Evolutionary conservation across 768 basidiomycete species (phyloP).

Genomic region (Xanthoconium purpureum): DNA sequence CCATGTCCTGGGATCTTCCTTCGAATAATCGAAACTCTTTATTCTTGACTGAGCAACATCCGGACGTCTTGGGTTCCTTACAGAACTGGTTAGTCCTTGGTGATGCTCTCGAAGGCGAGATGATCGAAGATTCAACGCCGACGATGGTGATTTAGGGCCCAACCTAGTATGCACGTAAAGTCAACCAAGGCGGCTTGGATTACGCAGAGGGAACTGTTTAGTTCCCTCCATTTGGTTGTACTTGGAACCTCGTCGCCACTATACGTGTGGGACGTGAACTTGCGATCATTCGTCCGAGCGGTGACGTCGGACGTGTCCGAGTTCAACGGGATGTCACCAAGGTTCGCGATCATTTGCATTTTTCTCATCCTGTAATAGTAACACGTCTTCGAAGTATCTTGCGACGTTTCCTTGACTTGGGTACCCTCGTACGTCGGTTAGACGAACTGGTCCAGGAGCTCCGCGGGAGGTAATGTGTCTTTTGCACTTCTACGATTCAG

Average conservation of each 20-base stretch:
- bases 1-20: conserved; percentile 59
- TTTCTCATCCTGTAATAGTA: not conserved
- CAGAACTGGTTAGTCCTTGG: conserved; percentile 50
- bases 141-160: conserved; percentile 41
- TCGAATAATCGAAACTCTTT: conserved; percentile 42
- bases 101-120: not conserved
- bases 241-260: conserved; percentile 67
- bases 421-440: conserved; percentile 62
- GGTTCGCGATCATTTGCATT: conserved; percentile 38
- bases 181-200: conserved; percentile 41
- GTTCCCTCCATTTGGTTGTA: conserved; percentile 52
- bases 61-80: conserved; percentile 50
- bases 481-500: not conserved
- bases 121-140: not conserved
- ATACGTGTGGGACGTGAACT: conserved; percentile 56
- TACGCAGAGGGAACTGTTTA: conserved; percentile 45
- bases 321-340: conserved; percentile 50
- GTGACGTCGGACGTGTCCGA: conserved; percentile 32
- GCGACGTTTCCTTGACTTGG: conserved; percentile 63
- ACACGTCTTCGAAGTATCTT: conserved; percentile 43
- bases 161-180: conserved; percentile 43
- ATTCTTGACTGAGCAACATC: conserved; percentile 69
- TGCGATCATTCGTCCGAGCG: conserved; percentile 56
- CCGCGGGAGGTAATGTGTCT: conserved; percentile 44
- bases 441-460: conserved; percentile 50